Evolutionary conservation across 2,329 filamentous ascomycete genomes (phyloP), one percentile per base, ranked within the genome.

Genomic region (Arthrobotrys megalospora): DNA sequence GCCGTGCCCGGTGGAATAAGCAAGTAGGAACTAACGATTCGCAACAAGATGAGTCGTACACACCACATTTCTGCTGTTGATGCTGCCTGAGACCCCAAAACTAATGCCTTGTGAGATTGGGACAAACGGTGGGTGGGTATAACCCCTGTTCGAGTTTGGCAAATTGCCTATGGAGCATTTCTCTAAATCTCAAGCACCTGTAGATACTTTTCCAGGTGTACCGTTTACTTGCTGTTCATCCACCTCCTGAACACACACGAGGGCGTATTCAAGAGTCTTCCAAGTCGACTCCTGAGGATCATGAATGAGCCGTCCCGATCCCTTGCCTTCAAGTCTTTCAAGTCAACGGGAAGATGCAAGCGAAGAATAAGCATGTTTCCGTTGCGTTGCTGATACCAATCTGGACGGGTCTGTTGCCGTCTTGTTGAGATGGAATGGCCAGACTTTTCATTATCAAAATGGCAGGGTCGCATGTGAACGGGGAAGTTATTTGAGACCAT

Each of bases 1-100:
- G 38, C 73, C 64, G 65, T 70, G 65, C 72, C 73, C 72, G 65
- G 72, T 21, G 19, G 32, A 77, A 77, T 70, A 77, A 77, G 73
- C 73, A 77, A 77, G 1, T 21, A n/a, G 32, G 19, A 38, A 52
- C 65, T 69, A 70, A 21, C 47, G 55, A 55, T 70, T 65, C 72
- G 64, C 66, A 77, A 24, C 55, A 67, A 34, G 70, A 77, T 77
- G 73, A 77, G 73, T 77, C 73, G 73, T 71, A 77, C 65, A 68
- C 66, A 77, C 73, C 55, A 45, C 45, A 62, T 69, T 45, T 64
- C n/a, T 52, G 41, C 52, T 19, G 48, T 43, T 47, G 41, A 66
- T 77, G 58, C 73, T 76, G 71, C 71, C 63, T 76, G 71, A 71
- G 71, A 67, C 52, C 48, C 11, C 41, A 21, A 68, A 64, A 68